Evolutionary conservation across 768 basidiomycete genomes (phyloP).

Genomic region (Tulasnella sp.): DNA sequence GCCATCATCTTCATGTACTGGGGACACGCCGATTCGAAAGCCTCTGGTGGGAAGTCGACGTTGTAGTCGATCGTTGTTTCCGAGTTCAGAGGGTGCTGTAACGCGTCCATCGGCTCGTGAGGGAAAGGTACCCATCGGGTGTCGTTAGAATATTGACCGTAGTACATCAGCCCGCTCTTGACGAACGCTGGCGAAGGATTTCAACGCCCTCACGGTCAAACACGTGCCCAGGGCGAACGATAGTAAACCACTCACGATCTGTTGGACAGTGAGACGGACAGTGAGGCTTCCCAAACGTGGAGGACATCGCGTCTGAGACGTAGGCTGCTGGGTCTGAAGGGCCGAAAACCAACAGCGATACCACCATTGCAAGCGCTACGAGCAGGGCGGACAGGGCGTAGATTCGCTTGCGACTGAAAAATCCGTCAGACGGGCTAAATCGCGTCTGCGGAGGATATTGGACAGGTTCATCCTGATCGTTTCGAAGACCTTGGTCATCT

Average conservation of each 20-base stretch:
- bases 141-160: constrained; percentile 20
- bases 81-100: constrained; percentile 14
- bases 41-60: background rate
- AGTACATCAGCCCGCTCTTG: constrained; percentile 21
- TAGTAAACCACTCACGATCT: background rate
- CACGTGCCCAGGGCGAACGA: background rate
- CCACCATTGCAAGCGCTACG: background rate
- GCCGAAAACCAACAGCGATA: background rate
- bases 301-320: background rate
- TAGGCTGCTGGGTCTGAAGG: constrained; percentile 2
- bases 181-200: constrained; percentile 14
- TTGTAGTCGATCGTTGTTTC: constrained; percentile 17
- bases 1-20: constrained; percentile 29
- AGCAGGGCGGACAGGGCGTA: background rate
- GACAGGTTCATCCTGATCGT: background rate
- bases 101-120: constrained; percentile 22
- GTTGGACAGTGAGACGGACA: constrained; percentile 1
- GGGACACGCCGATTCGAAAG: background rate
- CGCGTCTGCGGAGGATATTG: background rate
- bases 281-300: background rate
- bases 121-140: constrained; percentile 27
- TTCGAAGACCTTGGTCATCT: background rate
- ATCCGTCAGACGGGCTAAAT: background rate
- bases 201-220: background rate
- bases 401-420: background rate